These are phyloP conservation scores for Zopfochytrium polystomum DNA, from an alignment of 371 early-diverging fungal species.

Conservation along the genomic window DNA sequence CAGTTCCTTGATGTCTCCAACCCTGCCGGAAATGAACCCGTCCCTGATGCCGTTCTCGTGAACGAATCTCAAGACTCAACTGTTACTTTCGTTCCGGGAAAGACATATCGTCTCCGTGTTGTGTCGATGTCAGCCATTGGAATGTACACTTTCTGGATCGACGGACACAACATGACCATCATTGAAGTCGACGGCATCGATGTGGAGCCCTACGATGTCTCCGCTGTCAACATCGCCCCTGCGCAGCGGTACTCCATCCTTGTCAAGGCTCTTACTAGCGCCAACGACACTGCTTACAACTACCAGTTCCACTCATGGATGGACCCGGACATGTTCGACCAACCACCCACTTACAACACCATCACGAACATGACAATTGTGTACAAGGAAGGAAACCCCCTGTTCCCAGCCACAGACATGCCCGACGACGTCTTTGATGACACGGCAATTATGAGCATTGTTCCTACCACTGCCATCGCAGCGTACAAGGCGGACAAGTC, in stretches of 20 bases:
- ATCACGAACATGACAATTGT: slow-evolving; percentile 25
- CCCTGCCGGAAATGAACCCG: slow-evolving; percentile 65
- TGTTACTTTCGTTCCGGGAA: slow-evolving; percentile 61
- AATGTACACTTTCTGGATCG: slow-evolving; percentile 73
- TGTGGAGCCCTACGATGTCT: slow-evolving; percentile 43
- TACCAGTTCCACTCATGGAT: slow-evolving; percentile 71
- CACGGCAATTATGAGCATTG: slow-evolving; percentile 29
- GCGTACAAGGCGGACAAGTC: slow-evolving; percentile 49
- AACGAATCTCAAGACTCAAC: slow-evolving; percentile 17
- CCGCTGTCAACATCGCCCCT: slow-evolving; percentile 26
- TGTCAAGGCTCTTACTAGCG: slow-evolving; percentile 39
- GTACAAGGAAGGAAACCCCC: background rate
- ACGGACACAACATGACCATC: slow-evolving; percentile 70
- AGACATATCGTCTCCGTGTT: slow-evolving; percentile 78
- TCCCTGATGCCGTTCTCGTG: slow-evolving; percentile 44
- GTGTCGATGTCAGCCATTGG: slow-evolving; percentile 74
- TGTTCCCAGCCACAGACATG: slow-evolving; percentile 9
- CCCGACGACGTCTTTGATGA: slow-evolving; percentile 51
- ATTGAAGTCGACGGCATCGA: slow-evolving; percentile 80
- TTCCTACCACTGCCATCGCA: slow-evolving; percentile 41
- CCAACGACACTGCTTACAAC: slow-evolving; percentile 57
- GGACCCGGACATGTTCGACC: slow-evolving; percentile 74
- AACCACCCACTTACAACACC: slow-evolving; percentile 53
- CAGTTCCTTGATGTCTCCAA: slow-evolving; percentile 57
- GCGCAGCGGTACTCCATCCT: slow-evolving; percentile 44